A percentile compares a stretch with the other conserved stretches of the same genome.
phyloP scores from a whole-genome alignment of 495 filamentous ascomycete species.

The Parathielavia appendiculata region DNA sequence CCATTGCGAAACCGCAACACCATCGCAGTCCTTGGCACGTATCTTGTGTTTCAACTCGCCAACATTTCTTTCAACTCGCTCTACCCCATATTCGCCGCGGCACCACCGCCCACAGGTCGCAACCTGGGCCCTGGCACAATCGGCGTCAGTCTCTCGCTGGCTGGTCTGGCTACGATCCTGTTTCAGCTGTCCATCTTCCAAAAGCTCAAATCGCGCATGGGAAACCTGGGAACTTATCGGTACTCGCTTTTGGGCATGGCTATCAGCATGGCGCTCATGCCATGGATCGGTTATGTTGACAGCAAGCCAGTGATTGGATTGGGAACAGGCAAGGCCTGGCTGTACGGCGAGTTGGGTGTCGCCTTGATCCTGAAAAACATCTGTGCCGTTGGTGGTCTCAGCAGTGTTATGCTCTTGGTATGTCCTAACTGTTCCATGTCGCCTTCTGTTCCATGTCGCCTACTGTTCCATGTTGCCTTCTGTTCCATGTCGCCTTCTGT shows the following conservation, averaged over 20 bases:
- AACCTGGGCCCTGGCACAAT: constrained; percentile 71
- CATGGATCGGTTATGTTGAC: constrained; percentile 74
- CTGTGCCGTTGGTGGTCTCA: constrained; percentile 80
- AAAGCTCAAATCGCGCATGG: constrained; percentile 69
- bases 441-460: no score
- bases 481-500: no score
- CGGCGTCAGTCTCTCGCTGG: constrained; percentile 78
- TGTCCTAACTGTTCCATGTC: constrained; percentile 24
- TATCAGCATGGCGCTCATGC: constrained; percentile 78
- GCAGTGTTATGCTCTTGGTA: constrained; percentile 81
- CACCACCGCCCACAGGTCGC: constrained; percentile 67
- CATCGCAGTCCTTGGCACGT: constrained; percentile 70
- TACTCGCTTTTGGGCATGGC: constrained; percentile 76
- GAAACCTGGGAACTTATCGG: constrained; percentile 79
- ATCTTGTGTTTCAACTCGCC: constrained; percentile 79
- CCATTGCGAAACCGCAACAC: constrained; percentile 73
- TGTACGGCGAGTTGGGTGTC: constrained; percentile 70
- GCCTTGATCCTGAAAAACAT: constrained; percentile 84
- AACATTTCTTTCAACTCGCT: constrained; percentile 88
- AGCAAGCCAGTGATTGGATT: constrained; percentile 40
- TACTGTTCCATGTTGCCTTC: no score
- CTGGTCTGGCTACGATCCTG: constrained; percentile 74
- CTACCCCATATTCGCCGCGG: constrained; percentile 85
- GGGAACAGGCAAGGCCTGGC: constrained; percentile 55
- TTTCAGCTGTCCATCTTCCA: constrained; percentile 86